A percentile compares a stretch with the other conserved stretches of the same genome.
phyloP scores from a whole-genome alignment of 495 filamentous ascomycete genomes.

The Tuber calosporum region DNA sequence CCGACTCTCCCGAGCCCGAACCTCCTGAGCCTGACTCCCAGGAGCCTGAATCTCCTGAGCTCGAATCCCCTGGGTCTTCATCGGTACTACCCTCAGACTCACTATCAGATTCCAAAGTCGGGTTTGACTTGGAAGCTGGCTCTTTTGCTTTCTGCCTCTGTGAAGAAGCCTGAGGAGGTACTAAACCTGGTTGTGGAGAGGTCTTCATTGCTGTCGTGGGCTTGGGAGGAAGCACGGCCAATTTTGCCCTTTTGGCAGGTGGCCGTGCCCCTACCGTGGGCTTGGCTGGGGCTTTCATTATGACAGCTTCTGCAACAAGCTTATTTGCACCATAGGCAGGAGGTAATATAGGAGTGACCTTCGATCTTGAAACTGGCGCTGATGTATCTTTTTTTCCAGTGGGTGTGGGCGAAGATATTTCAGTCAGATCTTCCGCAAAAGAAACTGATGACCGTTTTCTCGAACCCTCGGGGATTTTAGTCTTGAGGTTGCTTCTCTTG shows the following conservation, averaged over 20 bases:
- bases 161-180: neutral
- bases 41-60: neutral
- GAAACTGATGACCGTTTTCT: constrained; percentile 31
- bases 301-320: neutral
- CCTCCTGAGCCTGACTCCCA: too few species aligned
- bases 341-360: constrained; percentile 34
- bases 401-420: constrained; percentile 23
- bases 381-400: neutral
- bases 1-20: neutral
- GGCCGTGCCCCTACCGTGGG: neutral
- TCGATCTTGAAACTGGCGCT: constrained; percentile 4
- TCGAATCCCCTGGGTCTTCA: neutral
- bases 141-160: neutral
- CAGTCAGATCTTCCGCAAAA: constrained; percentile 24
- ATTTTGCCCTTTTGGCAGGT: constrained; percentile 4
- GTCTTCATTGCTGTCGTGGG: neutral
- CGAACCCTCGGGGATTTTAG: neutral
- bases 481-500: constrained; percentile 22
- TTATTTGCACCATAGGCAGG: constrained; percentile 17
- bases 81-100: neutral
- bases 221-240: neutral
- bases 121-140: neutral
- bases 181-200: neutral
- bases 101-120: neutral
- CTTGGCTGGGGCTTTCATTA: neutral